Evolutionary conservation across 768 basidiomycete species (phyloP).

Genomic region (Lactarius indigo): DNA sequence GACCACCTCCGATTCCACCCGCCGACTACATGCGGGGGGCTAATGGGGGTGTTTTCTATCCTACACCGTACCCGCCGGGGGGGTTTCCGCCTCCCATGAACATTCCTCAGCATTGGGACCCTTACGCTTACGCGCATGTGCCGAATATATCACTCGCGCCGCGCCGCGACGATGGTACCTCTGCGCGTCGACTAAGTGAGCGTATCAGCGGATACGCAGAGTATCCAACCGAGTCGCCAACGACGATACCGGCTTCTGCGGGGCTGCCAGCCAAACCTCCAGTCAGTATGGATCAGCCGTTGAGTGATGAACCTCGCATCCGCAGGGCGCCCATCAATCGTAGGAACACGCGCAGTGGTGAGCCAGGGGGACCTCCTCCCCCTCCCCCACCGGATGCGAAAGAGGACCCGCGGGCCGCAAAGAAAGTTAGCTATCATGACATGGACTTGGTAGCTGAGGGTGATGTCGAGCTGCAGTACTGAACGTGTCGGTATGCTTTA

Average conservation of each 20-base stretch:
- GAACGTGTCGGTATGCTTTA: slow-evolving; percentile 13
- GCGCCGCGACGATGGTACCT: slow-evolving; percentile 57
- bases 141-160: slow-evolving; percentile 36
- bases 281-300: slow-evolving; percentile 41
- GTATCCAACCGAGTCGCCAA: slow-evolving; percentile 39
- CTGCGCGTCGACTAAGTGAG: slow-evolving; percentile 68
- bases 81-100: slow-evolving; percentile 35
- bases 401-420: slow-evolving; percentile 89
- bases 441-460: slow-evolving; percentile 90
- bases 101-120: slow-evolving; percentile 47
- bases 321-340: slow-evolving; percentile 40
- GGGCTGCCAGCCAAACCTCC: slow-evolving; percentile 80
- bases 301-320: slow-evolving; percentile 38
- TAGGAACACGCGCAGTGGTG: slow-evolving; percentile 32
- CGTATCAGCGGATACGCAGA: slow-evolving; percentile 75
- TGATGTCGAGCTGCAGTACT: slow-evolving; percentile 41
- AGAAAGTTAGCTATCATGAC: slow-evolving; percentile 91
- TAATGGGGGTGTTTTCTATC: slow-evolving; percentile 26
- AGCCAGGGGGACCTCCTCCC: slow-evolving; percentile 52
- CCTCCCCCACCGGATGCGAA: slow-evolving; percentile 86
- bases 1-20: slow-evolving; percentile 39
- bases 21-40: slow-evolving; percentile 33
- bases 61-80: slow-evolving; percentile 45
- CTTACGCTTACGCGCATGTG: slow-evolving; percentile 41
- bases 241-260: slow-evolving; percentile 53